These are phyloP conservation scores for Arthrobotrys sinensis DNA, from an alignment of 2,329 filamentous ascomycete species.

Conservation along the genomic window DNA sequence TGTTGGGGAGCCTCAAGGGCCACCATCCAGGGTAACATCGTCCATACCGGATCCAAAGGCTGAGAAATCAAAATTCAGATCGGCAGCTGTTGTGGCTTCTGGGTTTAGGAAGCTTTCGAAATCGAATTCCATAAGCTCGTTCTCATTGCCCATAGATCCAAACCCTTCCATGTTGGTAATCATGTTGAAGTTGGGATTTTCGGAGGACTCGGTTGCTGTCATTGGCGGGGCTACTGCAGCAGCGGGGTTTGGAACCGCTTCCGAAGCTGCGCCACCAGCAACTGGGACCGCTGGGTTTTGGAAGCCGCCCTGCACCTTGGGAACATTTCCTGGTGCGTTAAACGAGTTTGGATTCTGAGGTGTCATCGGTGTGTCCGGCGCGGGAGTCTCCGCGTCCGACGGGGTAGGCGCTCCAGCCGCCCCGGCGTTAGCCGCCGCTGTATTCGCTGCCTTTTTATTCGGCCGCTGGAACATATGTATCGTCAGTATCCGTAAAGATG, in stretches of 20 bases:
- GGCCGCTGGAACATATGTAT: slow-evolving; percentile 67
- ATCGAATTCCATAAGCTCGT: slow-evolving; percentile 70
- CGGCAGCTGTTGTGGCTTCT: slow-evolving; percentile 67
- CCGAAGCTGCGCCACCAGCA: slow-evolving; percentile 26
- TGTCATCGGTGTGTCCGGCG: slow-evolving; percentile 56
- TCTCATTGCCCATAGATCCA: slow-evolving; percentile 31
- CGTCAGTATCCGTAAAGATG: slow-evolving; percentile 61
- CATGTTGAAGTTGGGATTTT: slow-evolving; percentile 37
- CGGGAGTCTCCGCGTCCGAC: slow-evolving; percentile 53
- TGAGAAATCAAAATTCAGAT: slow-evolving; percentile 55
- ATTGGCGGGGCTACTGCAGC: slow-evolving; percentile 42
- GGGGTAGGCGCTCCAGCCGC: slow-evolving; percentile 49
- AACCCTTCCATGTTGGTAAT: slow-evolving; percentile 38
- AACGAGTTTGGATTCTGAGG: slow-evolving; percentile 50
- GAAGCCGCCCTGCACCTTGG: slow-evolving; percentile 50
- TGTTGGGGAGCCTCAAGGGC: slow-evolving; percentile 18
- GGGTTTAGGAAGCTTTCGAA: slow-evolving; percentile 77
- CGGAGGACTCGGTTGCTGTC: slow-evolving; percentile 41
- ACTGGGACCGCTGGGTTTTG: slow-evolving; percentile 43
- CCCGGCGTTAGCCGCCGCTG: slow-evolving; percentile 63
- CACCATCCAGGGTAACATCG: slow-evolving; percentile 49
- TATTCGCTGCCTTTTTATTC: slow-evolving; percentile 77
- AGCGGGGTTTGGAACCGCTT: slow-evolving; percentile 43
- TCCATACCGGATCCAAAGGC: slow-evolving; percentile 49
- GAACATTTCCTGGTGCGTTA: slow-evolving; percentile 39